Conservation (phyloP, 331 rosid genomes). For the Acacia concinna region DNA sequence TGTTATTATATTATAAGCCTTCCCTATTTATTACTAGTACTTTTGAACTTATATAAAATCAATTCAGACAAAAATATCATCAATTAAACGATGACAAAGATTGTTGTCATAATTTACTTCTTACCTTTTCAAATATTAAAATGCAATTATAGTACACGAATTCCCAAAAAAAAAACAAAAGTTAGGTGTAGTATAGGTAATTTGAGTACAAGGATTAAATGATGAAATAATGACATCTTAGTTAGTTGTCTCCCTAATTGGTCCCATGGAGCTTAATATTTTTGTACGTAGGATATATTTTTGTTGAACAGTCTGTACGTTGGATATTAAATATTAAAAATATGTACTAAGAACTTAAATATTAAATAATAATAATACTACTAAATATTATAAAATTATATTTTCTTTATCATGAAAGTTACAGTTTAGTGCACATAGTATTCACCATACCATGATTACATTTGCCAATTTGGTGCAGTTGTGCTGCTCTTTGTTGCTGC, state of each 20-base stretch:
- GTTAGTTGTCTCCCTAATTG: background rate
- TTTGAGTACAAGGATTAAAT: no score
- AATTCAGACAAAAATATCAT: background rate
- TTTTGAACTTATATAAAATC: background rate
- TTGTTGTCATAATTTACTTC: background rate
- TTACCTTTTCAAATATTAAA: background rate
- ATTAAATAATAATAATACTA: background rate
- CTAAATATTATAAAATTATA: background rate
- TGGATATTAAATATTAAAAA: background rate
- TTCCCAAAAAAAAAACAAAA: no score
- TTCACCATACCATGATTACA: background rate
- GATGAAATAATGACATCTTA: background rate
- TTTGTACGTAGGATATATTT: background rate
- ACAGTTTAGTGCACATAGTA: no score
- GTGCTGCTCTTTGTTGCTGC: constrained; percentile 97
- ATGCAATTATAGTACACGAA: background rate
- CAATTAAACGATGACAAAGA: background rate
- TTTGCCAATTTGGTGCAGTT: constrained; percentile 48
- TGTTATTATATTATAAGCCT: background rate
- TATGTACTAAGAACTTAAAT: background rate
- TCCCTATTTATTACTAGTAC: background rate
- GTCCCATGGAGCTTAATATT: background rate
- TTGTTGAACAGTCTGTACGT: no score
- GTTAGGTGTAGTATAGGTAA: background rate
- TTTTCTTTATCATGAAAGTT: background rate